These are phyloP conservation scores for Cornus suecica DNA, from an alignment of 148 eudicot species.

Conservation along the genomic window DNA sequence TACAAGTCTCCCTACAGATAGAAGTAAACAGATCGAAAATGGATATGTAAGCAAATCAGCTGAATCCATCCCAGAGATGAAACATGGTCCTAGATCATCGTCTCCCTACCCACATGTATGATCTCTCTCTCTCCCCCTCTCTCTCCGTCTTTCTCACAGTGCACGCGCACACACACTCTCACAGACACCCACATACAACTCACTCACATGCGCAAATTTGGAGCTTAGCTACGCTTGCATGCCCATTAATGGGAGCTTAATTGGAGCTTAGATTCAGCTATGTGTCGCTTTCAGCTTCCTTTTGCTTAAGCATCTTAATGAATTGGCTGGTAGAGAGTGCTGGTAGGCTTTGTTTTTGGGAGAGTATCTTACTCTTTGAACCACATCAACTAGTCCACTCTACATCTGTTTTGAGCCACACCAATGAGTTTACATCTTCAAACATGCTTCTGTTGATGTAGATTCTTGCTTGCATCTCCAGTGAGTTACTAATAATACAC, in stretches of 20 bases:
- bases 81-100: constrained; percentile 19
- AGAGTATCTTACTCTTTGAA: background rate
- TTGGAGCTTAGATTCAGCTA: background rate
- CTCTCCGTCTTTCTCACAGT: background rate
- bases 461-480: background rate
- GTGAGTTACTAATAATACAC: background rate
- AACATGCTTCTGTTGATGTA: background rate
- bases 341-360: too few species aligned
- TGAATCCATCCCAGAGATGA: constrained; percentile 13
- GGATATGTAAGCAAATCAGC: constrained; percentile 23
- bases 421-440: too few species aligned
- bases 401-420: too few species aligned
- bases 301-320: background rate
- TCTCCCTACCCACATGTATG: constrained; percentile 49
- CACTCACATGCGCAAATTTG: too few species aligned
- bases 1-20: constrained; percentile 7
- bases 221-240: too few species aligned
- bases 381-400: background rate
- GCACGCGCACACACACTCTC: background rate
- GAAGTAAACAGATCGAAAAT: constrained; percentile 17
- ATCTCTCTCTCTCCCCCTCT: background rate
- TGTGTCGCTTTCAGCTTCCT: background rate
- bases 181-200: background rate
- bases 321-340: too few species aligned
- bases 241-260: too few species aligned